phyloP scores from a whole-genome alignment of 2,329 filamentous ascomycete species.

The Fusarium sp. region DNA sequence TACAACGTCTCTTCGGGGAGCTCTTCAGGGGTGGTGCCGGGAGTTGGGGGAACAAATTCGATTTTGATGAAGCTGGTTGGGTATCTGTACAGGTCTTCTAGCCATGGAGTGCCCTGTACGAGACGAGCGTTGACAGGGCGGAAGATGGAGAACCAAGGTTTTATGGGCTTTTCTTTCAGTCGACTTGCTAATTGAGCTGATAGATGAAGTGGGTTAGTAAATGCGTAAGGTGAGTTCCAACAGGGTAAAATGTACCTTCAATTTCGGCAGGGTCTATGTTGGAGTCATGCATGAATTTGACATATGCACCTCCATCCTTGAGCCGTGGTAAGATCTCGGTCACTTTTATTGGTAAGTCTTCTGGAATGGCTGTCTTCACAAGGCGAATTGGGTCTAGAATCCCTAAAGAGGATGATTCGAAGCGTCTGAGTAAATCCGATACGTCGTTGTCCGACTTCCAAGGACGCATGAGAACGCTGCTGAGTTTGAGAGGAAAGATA shows the following conservation, averaged over 20 bases:
- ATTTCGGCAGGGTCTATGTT: slow-evolving; percentile 54
- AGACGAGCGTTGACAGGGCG: slow-evolving; percentile 74
- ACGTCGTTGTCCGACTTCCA: slow-evolving; percentile 63
- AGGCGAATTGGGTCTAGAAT: slow-evolving; percentile 63
- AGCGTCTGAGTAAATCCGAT: slow-evolving; percentile 61
- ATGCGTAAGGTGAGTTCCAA: neutral
- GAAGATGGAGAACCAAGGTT: slow-evolving; percentile 92
- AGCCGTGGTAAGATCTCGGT: slow-evolving; percentile 85
- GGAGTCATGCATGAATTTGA: slow-evolving; percentile 76
- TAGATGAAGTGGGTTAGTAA: neutral
- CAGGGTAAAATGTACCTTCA: slow-evolving; percentile 49
- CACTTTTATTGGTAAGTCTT: slow-evolving; percentile 72
- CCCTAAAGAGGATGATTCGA: slow-evolving; percentile 62
- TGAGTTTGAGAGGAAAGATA: slow-evolving; percentile 83
- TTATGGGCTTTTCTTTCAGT: slow-evolving; percentile 76
- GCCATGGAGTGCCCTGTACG: slow-evolving; percentile 88
- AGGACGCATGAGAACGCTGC: slow-evolving; percentile 56
- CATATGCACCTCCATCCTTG: slow-evolving; percentile 92
- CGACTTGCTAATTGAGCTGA: slow-evolving; percentile 67
- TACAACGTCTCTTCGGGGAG: slow-evolving; percentile 89
- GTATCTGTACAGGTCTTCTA: slow-evolving; percentile 88
- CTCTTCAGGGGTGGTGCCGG: slow-evolving; percentile 78
- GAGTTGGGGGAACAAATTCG: slow-evolving; percentile 81
- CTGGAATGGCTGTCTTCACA: slow-evolving; percentile 71
- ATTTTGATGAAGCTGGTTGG: slow-evolving; percentile 81